Evolutionary conservation across 2,329 filamentous ascomycete genomes (phyloP).

Genomic region (Scedosporium boydii): DNA sequence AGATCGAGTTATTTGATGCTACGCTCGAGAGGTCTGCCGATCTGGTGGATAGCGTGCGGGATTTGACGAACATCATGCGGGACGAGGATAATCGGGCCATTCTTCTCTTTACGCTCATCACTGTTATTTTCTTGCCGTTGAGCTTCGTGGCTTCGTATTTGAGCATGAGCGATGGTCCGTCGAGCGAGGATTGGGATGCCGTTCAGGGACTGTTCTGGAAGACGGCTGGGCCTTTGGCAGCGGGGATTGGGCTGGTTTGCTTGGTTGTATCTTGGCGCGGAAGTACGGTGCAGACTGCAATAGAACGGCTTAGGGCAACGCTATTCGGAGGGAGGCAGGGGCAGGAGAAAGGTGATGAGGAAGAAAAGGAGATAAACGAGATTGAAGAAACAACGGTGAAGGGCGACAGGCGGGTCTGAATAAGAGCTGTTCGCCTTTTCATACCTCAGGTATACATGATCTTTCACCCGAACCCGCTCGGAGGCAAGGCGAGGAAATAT

Average conservation of each 20-base stretch:
- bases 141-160: slow-evolving; percentile 21
- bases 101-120: slow-evolving; percentile 20
- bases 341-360: no score
- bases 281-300: no score
- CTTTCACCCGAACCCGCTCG: no score
- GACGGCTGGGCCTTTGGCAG: slow-evolving; percentile 8
- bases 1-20: background rate
- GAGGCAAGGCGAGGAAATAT: no score
- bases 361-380: no score
- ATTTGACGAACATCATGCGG: background rate
- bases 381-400: no score
- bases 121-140: slow-evolving; percentile 20
- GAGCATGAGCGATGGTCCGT: slow-evolving; percentile 18
- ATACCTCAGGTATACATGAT: no score
- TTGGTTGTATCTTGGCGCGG: background rate
- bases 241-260: slow-evolving; percentile 6
- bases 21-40: background rate
- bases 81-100: slow-evolving; percentile 17
- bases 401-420: no score
- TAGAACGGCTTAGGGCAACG: no score
- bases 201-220: slow-evolving; percentile 11
- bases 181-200: slow-evolving; percentile 5
- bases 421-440: no score
- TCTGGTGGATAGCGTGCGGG: background rate
- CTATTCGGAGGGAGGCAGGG: no score